These are phyloP conservation scores for Aureobasidium sp. DNA, from an alignment of 2,329 filamentous ascomycete species.

Conservation along the genomic window DNA sequence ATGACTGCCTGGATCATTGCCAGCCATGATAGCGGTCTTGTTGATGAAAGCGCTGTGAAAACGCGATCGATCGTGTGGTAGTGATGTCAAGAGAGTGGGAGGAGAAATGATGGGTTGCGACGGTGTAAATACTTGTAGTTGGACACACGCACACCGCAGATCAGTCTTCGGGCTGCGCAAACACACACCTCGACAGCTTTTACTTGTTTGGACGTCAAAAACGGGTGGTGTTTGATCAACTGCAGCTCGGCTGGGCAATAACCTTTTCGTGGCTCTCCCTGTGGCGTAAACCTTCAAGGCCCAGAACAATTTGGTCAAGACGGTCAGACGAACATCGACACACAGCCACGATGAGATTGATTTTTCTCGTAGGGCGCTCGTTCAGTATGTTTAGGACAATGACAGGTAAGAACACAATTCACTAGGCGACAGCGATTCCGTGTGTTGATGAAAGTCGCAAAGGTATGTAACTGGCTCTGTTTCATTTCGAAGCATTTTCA, in stretches of 20 bases:
- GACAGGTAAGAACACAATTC: not conserved
- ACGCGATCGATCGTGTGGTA: not conserved
- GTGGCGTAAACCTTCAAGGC: slow-evolving; percentile 7
- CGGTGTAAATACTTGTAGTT: slow-evolving; percentile 1
- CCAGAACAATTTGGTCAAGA: slow-evolving; percentile 4
- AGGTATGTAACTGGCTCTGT: slow-evolving; percentile 5
- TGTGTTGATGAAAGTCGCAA: not conserved
- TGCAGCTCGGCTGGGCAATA: slow-evolving; percentile 1
- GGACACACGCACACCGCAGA: slow-evolving; percentile 3
- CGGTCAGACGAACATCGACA: slow-evolving; percentile 1
- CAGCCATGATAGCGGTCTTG: slow-evolving; percentile 7
- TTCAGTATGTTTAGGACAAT: not conserved
- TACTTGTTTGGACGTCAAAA: slow-evolving; percentile 7
- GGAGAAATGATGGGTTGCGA: not conserved
- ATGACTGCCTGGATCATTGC: not conserved
- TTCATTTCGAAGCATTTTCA: slow-evolving; percentile 9
- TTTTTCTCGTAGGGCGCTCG: not conserved
- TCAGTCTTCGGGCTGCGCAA: slow-evolving; percentile 3
- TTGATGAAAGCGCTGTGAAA: not conserved
- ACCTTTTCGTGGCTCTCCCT: slow-evolving; percentile 7
- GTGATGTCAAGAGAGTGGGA: not conserved
- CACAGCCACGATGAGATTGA: not conserved
- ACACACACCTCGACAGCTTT: slow-evolving; percentile 7
- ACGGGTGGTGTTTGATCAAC: slow-evolving; percentile 9
- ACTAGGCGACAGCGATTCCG: not conserved